Base-by-base conservation (phyloP, 202 grass and related monocot genomes). In the Musa balbisiana region DNA sequence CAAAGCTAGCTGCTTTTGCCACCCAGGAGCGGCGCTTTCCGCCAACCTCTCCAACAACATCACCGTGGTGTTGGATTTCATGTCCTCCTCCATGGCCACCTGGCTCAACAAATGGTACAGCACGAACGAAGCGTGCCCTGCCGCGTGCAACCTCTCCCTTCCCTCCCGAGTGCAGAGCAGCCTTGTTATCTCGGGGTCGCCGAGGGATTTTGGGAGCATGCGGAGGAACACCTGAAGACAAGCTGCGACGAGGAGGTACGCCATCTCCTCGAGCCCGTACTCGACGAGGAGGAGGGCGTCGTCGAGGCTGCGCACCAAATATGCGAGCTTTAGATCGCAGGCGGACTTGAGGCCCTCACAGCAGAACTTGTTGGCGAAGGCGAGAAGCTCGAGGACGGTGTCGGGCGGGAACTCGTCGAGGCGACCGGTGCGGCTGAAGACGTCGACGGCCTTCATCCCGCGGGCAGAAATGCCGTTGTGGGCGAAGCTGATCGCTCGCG, bases 361-460 rank as follows among this genome's bases (percentile, higher is more conserved):
- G 74, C 89, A 92, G 83, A 92, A 96, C 78, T 85, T 90, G 67
- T 90, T 87, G 62, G 87, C 83, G 77, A 96, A 96, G 10, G 89
- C 75, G 58, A 96, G 79, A 69, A 92, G 79, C 81, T 92, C 89
- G 70, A 92, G 80, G 67, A 96, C 83, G 74, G 77, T 85, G 63
- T 92, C 85, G 21, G 85, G 64, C 52, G 90, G 74, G 19, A 92
- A 87, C 82, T 81, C 82, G 52, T 71, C 53, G 78, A 96, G 88
- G 51, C 74, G 81, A 67, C 77, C 78, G 51, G 85, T 83, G 82
- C 74, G 76, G 80, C 85, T 84, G 52, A 90, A 96, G 55, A 85
- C 72, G 43, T 82, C 83, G 74, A 96, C 72, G 49, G 76, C 79
- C 29, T 74, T 84, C 87, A 96, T 92, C 26, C 83, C 87, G 60